A percentile compares a stretch with the other conserved stretches of the same genome.
phyloP scores from a whole-genome alignment of 108 stramenopile genomes.

The Nitzschia inconspicua region DNA sequence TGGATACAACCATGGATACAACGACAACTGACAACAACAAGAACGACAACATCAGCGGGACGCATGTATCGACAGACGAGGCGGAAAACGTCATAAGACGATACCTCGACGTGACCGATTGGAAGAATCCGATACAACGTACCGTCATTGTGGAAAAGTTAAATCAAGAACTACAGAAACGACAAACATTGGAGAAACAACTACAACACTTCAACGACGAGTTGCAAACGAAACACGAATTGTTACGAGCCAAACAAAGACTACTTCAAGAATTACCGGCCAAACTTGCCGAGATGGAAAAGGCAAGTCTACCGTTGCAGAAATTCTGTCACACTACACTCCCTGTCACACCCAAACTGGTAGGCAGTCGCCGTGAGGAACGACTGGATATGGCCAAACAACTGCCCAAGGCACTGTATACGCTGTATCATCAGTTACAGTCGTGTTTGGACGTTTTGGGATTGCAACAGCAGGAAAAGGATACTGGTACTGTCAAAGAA shows the following conservation, averaged over 20 bases:
- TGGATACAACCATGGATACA: background rate
- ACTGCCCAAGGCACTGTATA: constrained; percentile 62
- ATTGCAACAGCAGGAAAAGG: background rate
- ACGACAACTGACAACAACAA: background rate
- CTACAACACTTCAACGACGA: constrained; percentile 22
- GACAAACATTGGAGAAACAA: constrained; percentile 19
- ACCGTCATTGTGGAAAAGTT: constrained; percentile 4
- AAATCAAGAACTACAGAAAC: constrained; percentile 23
- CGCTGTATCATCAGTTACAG: constrained; percentile 60
- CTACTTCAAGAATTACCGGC: constrained; percentile 44
- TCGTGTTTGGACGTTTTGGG: constrained; percentile 46
- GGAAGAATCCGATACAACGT: constrained; percentile 10
- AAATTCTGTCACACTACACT: constrained; percentile 39
- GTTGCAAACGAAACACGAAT: constrained; percentile 28
- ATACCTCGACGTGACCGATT: constrained; percentile 12
- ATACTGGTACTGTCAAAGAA: background rate
- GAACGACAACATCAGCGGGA: no score
- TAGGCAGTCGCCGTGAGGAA: constrained; percentile 30
- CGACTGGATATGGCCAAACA: constrained; percentile 54
- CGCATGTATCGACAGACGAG: no score
- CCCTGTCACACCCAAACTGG: constrained; percentile 15
- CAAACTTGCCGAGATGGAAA: constrained; percentile 57
- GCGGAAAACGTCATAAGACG: background rate
- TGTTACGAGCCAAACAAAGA: constrained; percentile 24
- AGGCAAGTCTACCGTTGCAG: constrained; percentile 54